Conservation (phyloP, 371 early-diverging fungal species). For the Saksenaea vasiformis region DNA sequence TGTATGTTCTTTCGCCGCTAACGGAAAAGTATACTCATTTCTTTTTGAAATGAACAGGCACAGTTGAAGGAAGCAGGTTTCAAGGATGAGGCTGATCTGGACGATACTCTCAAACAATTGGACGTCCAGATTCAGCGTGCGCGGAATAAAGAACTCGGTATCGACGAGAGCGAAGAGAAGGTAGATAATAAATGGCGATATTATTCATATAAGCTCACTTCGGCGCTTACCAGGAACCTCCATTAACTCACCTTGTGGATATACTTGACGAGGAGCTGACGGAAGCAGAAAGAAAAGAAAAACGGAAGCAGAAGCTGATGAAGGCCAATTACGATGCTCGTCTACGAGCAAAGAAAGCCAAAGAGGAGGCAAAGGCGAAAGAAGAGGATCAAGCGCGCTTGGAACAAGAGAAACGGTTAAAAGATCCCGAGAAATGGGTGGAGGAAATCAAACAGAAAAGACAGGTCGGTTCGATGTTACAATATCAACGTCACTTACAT, state of each 20-base stretch:
- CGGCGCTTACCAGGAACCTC: constrained; percentile 54
- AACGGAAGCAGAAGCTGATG: constrained; percentile 80
- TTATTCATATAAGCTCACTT: background rate
- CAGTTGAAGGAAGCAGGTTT: constrained; percentile 68
- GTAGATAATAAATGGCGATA: constrained; percentile 20
- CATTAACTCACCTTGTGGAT: constrained; percentile 73
- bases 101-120: constrained; percentile 67
- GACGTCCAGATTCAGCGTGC: constrained; percentile 72
- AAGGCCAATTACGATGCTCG: constrained; percentile 85
- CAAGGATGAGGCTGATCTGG: constrained; percentile 74
- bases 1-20: constrained; percentile 23
- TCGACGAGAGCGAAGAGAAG: constrained; percentile 77
- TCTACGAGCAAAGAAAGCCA: constrained; percentile 73
- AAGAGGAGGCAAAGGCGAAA: constrained; percentile 70
- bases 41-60: constrained; percentile 38
- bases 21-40: background rate
- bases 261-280: constrained; percentile 81
- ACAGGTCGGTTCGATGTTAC: constrained; percentile 23
- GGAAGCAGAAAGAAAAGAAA: constrained; percentile 79
- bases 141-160: constrained; percentile 78
- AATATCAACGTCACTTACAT: background rate
- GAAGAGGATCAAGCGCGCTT: constrained; percentile 66
- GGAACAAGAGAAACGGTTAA: constrained; percentile 73
- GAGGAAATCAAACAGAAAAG: constrained; percentile 66
- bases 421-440: constrained; percentile 77